Conservation (phyloP, 352 stramenopile species). For the Hyaloperonospora brassicae region DNA sequence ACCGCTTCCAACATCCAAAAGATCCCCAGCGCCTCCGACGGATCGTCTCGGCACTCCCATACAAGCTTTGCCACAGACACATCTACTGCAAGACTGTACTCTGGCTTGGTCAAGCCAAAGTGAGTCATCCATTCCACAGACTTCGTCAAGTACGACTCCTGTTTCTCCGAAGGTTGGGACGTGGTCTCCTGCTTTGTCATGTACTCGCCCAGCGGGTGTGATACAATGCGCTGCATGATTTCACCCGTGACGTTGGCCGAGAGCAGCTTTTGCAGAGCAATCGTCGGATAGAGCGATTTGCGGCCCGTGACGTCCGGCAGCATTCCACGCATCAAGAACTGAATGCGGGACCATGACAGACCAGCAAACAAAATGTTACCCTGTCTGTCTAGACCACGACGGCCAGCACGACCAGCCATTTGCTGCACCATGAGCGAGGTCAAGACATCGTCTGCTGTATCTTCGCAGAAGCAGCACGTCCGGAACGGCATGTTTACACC, state of each 20-base stretch:
- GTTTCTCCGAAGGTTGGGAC: slow-evolving; percentile 24
- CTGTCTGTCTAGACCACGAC: slow-evolving; percentile 95
- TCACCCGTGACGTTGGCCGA: slow-evolving; percentile 87
- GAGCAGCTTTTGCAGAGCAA: slow-evolving; percentile 88
- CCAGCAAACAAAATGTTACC: slow-evolving; percentile 95
- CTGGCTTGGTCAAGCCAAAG: slow-evolving; percentile 66
- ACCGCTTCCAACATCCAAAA: slow-evolving; percentile 72
- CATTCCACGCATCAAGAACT: slow-evolving; percentile 94
- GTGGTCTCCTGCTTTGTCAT: slow-evolving; percentile 37
- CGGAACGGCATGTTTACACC: slow-evolving; percentile 99
- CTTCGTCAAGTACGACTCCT: slow-evolving; percentile 80
- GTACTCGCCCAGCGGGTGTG: slow-evolving; percentile 74
- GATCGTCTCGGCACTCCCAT: slow-evolving; percentile 81
- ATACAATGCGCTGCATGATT: slow-evolving; percentile 84
- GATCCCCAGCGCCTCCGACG: slow-evolving; percentile 65
- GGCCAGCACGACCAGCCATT: slow-evolving; percentile 96
- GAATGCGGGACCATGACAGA: slow-evolving; percentile 91
- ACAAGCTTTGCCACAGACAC: slow-evolving; percentile 70
- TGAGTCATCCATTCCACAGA: slow-evolving; percentile 88
- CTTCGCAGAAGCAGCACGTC: slow-evolving; percentile 96
- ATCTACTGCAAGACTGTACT: slow-evolving; percentile 68
- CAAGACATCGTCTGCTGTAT: slow-evolving; percentile 89
- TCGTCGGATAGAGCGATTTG: slow-evolving; percentile 88
- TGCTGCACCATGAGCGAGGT: slow-evolving; percentile 98
- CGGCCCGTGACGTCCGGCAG: slow-evolving; percentile 91